Base-by-base conservation (phyloP, 2,329 filamentous ascomycete species). In the Monilinia vaccinii-corymbosi region DNA sequence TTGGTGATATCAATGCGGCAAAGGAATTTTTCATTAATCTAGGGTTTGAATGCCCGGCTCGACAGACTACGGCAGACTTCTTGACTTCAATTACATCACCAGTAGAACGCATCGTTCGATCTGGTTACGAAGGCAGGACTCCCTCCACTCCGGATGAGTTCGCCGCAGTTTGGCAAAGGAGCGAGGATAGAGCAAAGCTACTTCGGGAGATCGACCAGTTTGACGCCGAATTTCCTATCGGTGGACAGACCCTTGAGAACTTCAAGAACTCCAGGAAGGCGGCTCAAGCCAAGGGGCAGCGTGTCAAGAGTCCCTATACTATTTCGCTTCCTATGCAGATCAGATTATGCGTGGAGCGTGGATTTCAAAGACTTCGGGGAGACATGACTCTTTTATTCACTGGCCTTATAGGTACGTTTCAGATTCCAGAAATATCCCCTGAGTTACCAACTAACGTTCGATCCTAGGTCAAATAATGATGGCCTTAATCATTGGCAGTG, bases 261-360 rank as follows among this genome's bases (percentile, higher is more conserved):
- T 71, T 78, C 18, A 74, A 76, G 61, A 61, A 70, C 6, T 73
- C 76, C 44, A 74, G 78, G 65, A 71, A 4, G 69, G 72, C 69
- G 23, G 60, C 48, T 9, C 65, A 68, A 51, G 67, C 67, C 7
- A 69, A 67, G 49, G 50, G 47, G 18, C 63, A 66, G 71, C 87
- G 89, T 3, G 72, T 80, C 52, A 83, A 83, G 72, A 95, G 90
- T 1, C 91, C 92, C 0, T 96, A 87, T 73, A 96, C 90, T 0
- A 77, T 96, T 42, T 93, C 90, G 0, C 89, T 87, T 65, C 55
- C 62, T 4, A 85, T 92, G 73, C 92, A 97, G 73, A 74, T 96
- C 64, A 72, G 80, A 62, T 83, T 97, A 14, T 96, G 91, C 71
- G 76, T 96, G 52, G 85, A 85, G 78, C 87, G 92, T 70, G 91